Evolutionary conservation across 1,284 basidiomycete species (phyloP).

Genomic region (Trichosporon coremiiforme): DNA sequence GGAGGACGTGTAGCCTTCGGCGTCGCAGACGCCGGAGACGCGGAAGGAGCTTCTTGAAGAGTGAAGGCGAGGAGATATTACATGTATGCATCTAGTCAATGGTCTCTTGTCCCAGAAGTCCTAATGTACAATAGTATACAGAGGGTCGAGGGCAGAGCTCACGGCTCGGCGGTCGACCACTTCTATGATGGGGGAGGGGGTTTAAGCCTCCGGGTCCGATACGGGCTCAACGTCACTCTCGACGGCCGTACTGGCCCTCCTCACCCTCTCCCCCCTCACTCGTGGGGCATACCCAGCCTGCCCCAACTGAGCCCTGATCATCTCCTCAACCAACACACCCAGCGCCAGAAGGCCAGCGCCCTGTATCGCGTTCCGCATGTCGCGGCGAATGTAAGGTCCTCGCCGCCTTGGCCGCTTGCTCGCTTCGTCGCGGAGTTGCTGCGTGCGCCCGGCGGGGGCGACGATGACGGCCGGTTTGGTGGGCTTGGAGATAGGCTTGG

Average conservation of each 20-base stretch:
- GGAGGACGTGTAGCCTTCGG: slow-evolving; percentile 43
- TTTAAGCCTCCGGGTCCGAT: not conserved
- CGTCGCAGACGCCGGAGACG: too few species aligned
- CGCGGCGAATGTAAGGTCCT: slow-evolving; percentile 24
- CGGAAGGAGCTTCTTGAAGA: too few species aligned
- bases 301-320: slow-evolving; percentile 31
- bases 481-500: too few species aligned
- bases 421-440: not conserved
- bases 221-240: slow-evolving; percentile 7
- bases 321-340: slow-evolving; percentile 41
- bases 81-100: slow-evolving; percentile 24
- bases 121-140: too few species aligned
- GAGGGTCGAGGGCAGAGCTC: too few species aligned
- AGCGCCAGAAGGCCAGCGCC: slow-evolving; percentile 43
- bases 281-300: slow-evolving; percentile 27
- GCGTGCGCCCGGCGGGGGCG: not conserved
- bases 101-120: too few species aligned
- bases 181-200: too few species aligned
- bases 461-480: too few species aligned
- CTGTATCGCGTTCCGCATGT: slow-evolving; percentile 45
- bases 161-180: too few species aligned
- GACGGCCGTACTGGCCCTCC: not conserved
- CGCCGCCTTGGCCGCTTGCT: not conserved
- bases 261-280: not conserved
- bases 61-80: not conserved